Evolutionary conservation across 306 rosid species (phyloP), one percentile per base, ranked within the genome.

Genomic region (Oemleria cerasiformis): DNA sequence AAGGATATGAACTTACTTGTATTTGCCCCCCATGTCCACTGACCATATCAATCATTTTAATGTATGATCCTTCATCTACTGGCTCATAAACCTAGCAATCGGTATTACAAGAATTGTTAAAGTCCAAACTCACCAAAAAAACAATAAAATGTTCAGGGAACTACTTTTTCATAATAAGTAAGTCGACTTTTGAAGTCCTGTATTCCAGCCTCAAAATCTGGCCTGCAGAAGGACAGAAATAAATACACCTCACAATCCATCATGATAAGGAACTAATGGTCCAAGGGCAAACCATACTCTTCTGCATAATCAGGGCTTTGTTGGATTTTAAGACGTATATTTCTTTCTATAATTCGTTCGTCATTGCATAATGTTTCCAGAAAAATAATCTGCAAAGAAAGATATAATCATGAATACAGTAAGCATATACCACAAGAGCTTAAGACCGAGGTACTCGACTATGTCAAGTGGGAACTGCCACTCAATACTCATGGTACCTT

Each of bases 281-380:
- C 63, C 48, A 71, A 55, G 84, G 14, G 63, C 71, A 69, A 91
- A 69, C 78, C 87, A 84, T 94, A 94, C 97, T 87, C 90, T 85
- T 94, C 99, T 21, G 99, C 97, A 84, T 94, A 94, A 81, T 94
- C 99, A n/a, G 99, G 96, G 72, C 99, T 94, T 76, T 94, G 99
- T 73, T 94, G 99, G 78, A 94, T 94, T 84, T 94, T 94, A 68
- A 94, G 97, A 71, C 95, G 99, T 71, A 94, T 81, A 70, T 94
- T 91, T 80, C 96, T 88, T 83, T 94, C 97, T 61, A 94, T 91
- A 78, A 94, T 94, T 73, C 82, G 88, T 50, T 78, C 88, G 82
- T 94, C 99, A 69, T 94, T 94, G 84, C 99, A 94, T 75, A 94
- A 71, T 60, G 99, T 91, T 88, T 94, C 99, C 84, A 94, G 87